A percentile compares a stretch with the other conserved stretches of the same genome.
These are phyloP conservation scores for Gnomoniopsis smithogilvyi DNA, from an alignment of 2,329 filamentous ascomycete genomes.

Conservation along the genomic window DNA sequence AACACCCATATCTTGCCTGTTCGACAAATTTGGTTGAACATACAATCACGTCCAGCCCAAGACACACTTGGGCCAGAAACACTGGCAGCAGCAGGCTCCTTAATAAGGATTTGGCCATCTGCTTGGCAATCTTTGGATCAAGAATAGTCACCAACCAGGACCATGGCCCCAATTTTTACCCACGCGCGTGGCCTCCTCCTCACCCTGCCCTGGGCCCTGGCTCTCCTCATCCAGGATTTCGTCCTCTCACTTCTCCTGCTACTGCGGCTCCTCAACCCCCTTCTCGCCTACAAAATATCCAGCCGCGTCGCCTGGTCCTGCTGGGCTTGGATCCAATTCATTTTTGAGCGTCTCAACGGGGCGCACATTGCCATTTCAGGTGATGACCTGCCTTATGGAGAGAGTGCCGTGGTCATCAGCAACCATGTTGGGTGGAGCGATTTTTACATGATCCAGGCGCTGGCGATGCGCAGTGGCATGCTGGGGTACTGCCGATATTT, in stretches of 20 bases:
- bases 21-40: neutral
- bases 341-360: constrained; percentile 53
- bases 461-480: constrained; percentile 54
- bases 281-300: constrained; percentile 49
- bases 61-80: neutral
- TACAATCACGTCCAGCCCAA: neutral
- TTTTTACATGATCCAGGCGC: constrained; percentile 62
- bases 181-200: constrained; percentile 41
- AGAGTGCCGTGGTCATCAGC: constrained; percentile 57
- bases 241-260: constrained; percentile 47
- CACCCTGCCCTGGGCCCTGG: constrained; percentile 49
- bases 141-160: neutral
- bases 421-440: constrained; percentile 62
- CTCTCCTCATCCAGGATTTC: constrained; percentile 49
- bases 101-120: neutral
- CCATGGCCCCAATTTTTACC: constrained; percentile 18
- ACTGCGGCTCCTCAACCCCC: constrained; percentile 43
- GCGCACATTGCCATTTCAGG: constrained; percentile 52
- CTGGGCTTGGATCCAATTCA: constrained; percentile 55
- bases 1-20: neutral
- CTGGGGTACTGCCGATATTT: constrained; percentile 61
- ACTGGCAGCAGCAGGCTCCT: no score
- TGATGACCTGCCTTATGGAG: constrained; percentile 45
- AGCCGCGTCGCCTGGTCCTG: constrained; percentile 52
- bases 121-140: neutral